Evolutionary conservation across 805 yeast species (phyloP), one percentile per base, ranked within the genome.

Genomic region (Yamadazyma akitaensis): DNA sequence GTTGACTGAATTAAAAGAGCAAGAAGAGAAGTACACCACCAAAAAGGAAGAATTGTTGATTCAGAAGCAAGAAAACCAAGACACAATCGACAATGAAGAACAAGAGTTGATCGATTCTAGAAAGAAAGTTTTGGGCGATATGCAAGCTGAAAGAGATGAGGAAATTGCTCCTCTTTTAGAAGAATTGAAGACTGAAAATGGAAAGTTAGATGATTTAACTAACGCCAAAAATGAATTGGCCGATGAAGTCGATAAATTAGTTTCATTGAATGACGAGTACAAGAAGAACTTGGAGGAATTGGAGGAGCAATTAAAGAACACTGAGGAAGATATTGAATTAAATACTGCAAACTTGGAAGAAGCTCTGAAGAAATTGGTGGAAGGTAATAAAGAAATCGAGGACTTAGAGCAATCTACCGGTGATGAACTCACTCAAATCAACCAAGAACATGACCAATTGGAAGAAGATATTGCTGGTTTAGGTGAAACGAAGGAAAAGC

Each of bases 111-210:
- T 73, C 51, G 61, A 58, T n/a, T 73, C 61, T 38, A 72, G 83
- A 56, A 67, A 70, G 51, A 62, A 60, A 12, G 80, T 76, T 45
- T 76, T 77, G 59, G 65, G 62, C 14, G 71, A 70, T 33, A 65
- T 79, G 61, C 80, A 80, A 58, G 65, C 68, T 12, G 83, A 76
- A 55, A 73, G 74, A 54, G 83, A 80, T 55, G 79, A 68, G 47
- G 74, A 73, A 41, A 60, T 81, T 53, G 73, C 76, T 42, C 88
- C 88, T 40, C 62, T 75, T 17, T 68, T 80, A 54, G 80, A 72
- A 32, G 82, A 77, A 55, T 68, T 80, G 56, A 72, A 69, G 50
- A 56, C 56, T 26, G 86, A 82, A 64, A 70, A 72, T 31, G 67
- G 65, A 21, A 74, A 75, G 51, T 70, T 82, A 58, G 64, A 68